Conservation (phyloP, 768 basidiomycete genomes). For the Phanerochaete sordida region DNA sequence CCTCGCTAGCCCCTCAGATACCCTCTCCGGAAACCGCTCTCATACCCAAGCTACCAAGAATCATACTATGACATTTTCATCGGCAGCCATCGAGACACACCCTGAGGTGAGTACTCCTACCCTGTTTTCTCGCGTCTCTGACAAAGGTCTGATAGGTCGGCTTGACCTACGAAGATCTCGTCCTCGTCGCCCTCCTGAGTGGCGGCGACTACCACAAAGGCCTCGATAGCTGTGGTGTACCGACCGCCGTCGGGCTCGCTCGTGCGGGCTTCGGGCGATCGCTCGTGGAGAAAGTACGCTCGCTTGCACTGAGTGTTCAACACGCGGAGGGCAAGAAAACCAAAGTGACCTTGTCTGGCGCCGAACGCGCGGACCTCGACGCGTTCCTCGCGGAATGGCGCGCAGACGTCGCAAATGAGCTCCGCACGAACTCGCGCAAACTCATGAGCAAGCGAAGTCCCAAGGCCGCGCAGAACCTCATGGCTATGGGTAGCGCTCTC, state of each 20-base stretch:
- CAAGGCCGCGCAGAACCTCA: constrained; percentile 51
- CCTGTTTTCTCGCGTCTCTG: neutral
- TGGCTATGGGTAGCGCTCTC: constrained; percentile 55
- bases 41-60: constrained; percentile 71
- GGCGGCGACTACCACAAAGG: constrained; percentile 90
- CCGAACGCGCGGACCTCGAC: constrained; percentile 33
- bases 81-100: constrained; percentile 41
- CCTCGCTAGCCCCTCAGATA: constrained; percentile 56
- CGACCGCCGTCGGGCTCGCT: constrained; percentile 75
- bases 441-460: constrained; percentile 61
- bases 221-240: constrained; percentile 61
- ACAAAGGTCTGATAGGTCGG: constrained; percentile 28
- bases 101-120: constrained; percentile 18
- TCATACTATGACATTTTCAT: constrained; percentile 45
- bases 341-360: constrained; percentile 1
- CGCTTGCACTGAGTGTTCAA: constrained; percentile 22
- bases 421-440: constrained; percentile 65
- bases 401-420: constrained; percentile 54
- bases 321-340: neutral
- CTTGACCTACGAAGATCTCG: constrained; percentile 62
- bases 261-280: constrained; percentile 77
- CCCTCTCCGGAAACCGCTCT: constrained; percentile 65
- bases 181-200: constrained; percentile 80
- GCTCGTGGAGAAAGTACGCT: constrained; percentile 37
- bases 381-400: constrained; percentile 64